These are phyloP conservation scores for Actinomucor elegans DNA, from an alignment of 371 early-diverging fungal genomes.

Conservation along the genomic window DNA sequence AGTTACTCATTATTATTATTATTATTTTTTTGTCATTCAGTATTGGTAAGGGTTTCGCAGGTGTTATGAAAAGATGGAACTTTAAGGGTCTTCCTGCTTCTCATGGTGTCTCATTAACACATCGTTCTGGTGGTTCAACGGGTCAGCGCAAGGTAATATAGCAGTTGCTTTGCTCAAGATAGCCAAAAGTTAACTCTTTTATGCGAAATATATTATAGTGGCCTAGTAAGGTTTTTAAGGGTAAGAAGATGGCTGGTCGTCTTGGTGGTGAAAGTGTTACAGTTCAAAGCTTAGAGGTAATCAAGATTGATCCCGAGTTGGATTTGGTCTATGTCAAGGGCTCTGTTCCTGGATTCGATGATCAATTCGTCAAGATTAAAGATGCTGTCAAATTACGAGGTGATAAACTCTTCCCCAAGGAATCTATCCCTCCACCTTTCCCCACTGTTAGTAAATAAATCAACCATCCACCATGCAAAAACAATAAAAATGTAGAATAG, in stretches of 20 bases:
- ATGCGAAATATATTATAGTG: slow-evolving; percentile 42
- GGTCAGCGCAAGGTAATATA: slow-evolving; percentile 78
- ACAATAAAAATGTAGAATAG: slow-evolving; percentile 13
- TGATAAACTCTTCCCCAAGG: slow-evolving; percentile 67
- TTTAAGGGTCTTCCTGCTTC: slow-evolving; percentile 92
- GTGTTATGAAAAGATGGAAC: slow-evolving; percentile 96
- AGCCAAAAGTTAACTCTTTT: background rate
- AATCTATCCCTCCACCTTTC: slow-evolving; percentile 70
- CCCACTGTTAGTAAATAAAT: slow-evolving; percentile 64
- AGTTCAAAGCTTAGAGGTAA: slow-evolving; percentile 78
- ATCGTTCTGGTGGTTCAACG: slow-evolving; percentile 93
- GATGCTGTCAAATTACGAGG: slow-evolving; percentile 86
- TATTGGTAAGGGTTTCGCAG: slow-evolving; percentile 95
- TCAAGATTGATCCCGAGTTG: slow-evolving; percentile 86
- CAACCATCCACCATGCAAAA: background rate
- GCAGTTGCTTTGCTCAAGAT: background rate
- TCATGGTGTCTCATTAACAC: slow-evolving; percentile 92
- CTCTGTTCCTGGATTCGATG: slow-evolving; percentile 86
- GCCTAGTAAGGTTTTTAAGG: slow-evolving; percentile 93
- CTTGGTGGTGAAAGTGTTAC: slow-evolving; percentile 89
- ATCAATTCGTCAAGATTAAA: slow-evolving; percentile 78
- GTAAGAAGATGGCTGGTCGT: slow-evolving; percentile 98
- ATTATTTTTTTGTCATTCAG: slow-evolving; percentile 40
- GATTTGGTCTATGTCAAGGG: slow-evolving; percentile 93
- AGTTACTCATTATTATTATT: too few species aligned